Evolutionary conservation across 495 filamentous ascomycete genomes (phyloP), one percentile per base, ranked within the genome.

Genomic region (Tuber calosporum): DNA sequence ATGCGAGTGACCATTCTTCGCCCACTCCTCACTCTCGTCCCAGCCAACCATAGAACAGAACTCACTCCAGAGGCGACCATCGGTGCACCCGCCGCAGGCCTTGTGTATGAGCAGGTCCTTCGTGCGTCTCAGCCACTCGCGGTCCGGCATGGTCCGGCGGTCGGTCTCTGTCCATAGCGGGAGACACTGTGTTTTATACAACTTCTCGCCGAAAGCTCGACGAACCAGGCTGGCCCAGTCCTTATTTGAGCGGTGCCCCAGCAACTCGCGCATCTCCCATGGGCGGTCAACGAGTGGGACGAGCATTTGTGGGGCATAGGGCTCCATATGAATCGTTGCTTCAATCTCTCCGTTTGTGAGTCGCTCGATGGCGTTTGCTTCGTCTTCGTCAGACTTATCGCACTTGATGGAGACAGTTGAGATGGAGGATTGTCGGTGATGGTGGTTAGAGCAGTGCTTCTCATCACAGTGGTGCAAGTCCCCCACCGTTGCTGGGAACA

Each of bases 41-140:
- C 79, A 80, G 9, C 79, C 79, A 42, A 80, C 79, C 78, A 80
- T 80, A 7, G 73, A 74, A 39, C 79, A 80, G 38, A 80, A 80
- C 70, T 77, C 79, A 15, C 75, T 71, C 79, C 79, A 80, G 67
- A 80, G 72, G 68, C 75, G 72, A 20, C 62, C 68, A 53, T 80
- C 79, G 22, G 66, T 75, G 34, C 73, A 74, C 9, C 79, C 79
- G 8, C 78, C 79, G 34, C 79, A 75, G 0, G 78, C 71, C 66
- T 74, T 77, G 2, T 66, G 70, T 34, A 67, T 22, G 26, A 80
- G 72, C 13, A 80, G 45, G 36, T 75, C 73, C 40, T 77, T 77
- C 5, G 78, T 78, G 26, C 45, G 69, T 45, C 74, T 77, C 20
- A 80, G 72, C 79, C 79, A 80, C 22, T 75, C 75, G n/a, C 72